Evolutionary conservation across 2,329 filamentous ascomycete species (phyloP), one percentile per base, ranked within the genome.

Genomic region (Xylariaceae sp.): DNA sequence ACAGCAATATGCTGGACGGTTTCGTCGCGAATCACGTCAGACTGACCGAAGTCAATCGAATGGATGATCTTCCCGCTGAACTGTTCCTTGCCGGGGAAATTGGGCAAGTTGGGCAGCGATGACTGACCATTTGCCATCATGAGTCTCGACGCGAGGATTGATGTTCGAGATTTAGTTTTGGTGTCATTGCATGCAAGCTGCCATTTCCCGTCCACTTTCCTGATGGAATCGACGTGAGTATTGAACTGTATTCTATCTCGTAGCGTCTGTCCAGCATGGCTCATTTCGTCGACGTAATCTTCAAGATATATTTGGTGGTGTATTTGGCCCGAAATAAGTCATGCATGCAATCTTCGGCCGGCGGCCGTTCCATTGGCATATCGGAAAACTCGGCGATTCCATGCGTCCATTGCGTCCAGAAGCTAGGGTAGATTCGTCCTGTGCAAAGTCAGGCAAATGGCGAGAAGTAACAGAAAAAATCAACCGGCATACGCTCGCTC

Each of bases 11-110:
- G 49, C 36, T 55, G 45, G 12, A 58, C 39, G 11, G 43, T 38
- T 15, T 42, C 40, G 37, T 32, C 58, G 39, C 41, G 42, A 30
- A 45, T 34, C 19, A 65, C 38, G 9, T 51, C 42, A 3, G 56
- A 60, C 17, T 54, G 34, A 7, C 61, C 62, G 42, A 64, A 64
- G 34, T 62, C 54, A 24, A 56, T 51, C 13, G 57, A 57, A 41
- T 66, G 64, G 11, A 66, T 42, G 4, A 61, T 51, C 34, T 40
- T 38, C 6, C 53, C 60, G 11, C 36, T n/a, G 50, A 63, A 65
- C 1, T 41, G 16, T 17, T 55, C 54, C 36, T 47, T 37, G 9
- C 55, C 55, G 12, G 57, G 49, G 11, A 65, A 43, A 13, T 42
- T n/a, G 13, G 64, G 63, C 38, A 62, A 49, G 34, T 60, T 49